A percentile compares a stretch with the other conserved stretches of the same genome.
phyloP scores from a whole-genome alignment of 2,329 filamentous ascomycete species.

The Fusarium secorum region DNA sequence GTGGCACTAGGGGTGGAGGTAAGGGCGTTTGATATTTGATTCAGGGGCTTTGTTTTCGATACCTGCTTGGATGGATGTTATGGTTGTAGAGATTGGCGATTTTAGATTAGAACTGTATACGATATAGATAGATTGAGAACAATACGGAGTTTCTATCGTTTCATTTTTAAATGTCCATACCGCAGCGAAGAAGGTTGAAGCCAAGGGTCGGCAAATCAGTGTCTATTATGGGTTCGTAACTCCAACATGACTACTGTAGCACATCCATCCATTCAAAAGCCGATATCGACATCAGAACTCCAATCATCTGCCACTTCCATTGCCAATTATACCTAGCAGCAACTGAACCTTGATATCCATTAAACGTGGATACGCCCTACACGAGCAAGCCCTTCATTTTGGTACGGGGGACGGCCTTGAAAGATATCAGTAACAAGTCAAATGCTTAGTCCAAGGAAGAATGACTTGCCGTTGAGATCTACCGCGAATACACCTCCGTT shows the following conservation, averaged over 20 bases:
- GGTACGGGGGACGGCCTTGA: not conserved
- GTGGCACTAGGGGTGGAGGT: slow-evolving; percentile 59
- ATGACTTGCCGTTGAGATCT: not conserved
- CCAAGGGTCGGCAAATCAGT: not conserved
- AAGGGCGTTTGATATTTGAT: slow-evolving; percentile 10
- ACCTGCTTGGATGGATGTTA: slow-evolving; percentile 6
- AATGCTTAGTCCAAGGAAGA: not conserved
- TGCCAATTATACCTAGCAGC: not conserved
- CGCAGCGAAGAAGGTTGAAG: not conserved
- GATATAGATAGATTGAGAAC: slow-evolving; percentile 6
- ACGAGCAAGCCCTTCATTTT: not conserved
- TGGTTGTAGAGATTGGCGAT: slow-evolving; percentile 6
- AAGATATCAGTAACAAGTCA: not conserved
- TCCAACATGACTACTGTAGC: not conserved
- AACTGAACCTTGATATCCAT: not conserved
- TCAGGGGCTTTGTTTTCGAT: slow-evolving; percentile 4
- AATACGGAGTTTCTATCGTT: not conserved
- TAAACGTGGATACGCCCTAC: not conserved
- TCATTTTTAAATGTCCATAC: not conserved
- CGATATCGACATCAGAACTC: not conserved
- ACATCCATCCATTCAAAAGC: not conserved
- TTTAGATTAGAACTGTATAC: slow-evolving; percentile 1
- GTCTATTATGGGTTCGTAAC: not conserved
- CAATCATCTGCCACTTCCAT: not conserved
- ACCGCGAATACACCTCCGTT: not conserved